phyloP scores from a whole-genome alignment of 202 grass and related monocot genomes.

The Zoysia matrella region DNA sequence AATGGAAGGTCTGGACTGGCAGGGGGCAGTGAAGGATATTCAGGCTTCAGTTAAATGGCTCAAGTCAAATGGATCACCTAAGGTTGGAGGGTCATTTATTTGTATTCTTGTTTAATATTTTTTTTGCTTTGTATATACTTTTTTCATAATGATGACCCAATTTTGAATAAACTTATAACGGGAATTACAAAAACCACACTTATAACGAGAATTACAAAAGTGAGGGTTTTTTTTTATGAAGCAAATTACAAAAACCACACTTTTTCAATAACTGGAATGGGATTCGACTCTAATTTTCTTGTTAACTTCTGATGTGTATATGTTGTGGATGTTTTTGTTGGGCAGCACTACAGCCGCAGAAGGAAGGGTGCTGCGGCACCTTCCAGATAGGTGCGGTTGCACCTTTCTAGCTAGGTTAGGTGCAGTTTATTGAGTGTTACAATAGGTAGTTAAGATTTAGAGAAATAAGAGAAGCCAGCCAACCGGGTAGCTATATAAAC shows the following conservation, averaged over 20 bases:
- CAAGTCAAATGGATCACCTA: constrained; percentile 84
- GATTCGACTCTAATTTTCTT: background rate
- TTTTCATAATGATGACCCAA: background rate
- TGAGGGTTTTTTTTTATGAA: background rate
- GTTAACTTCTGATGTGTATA: background rate
- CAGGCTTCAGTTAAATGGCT: constrained; percentile 95
- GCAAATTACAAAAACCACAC: background rate
- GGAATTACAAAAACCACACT: background rate
- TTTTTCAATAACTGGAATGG: background rate
- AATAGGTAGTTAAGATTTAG: too few species aligned
- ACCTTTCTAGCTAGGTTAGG: background rate
- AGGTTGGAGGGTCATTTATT: constrained; percentile 43
- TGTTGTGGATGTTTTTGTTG: background rate
- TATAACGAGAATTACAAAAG: too few species aligned
- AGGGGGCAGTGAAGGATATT: constrained; percentile 86
- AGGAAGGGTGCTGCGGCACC: too few species aligned
- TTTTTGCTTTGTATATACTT: background rate
- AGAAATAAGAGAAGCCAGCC: too few species aligned
- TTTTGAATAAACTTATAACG: background rate
- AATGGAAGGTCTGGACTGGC: constrained; percentile 89
- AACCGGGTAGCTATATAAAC: too few species aligned
- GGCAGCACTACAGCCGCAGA: too few species aligned
- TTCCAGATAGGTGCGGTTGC: too few species aligned
- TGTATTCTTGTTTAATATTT: background rate
- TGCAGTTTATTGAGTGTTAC: too few species aligned